Percentiles rank a stretch among this genome's conserved stretches.
These are phyloP conservation scores for Fraxinus nigra DNA, from an alignment of 305 asterid species.

Conservation along the genomic window DNA sequence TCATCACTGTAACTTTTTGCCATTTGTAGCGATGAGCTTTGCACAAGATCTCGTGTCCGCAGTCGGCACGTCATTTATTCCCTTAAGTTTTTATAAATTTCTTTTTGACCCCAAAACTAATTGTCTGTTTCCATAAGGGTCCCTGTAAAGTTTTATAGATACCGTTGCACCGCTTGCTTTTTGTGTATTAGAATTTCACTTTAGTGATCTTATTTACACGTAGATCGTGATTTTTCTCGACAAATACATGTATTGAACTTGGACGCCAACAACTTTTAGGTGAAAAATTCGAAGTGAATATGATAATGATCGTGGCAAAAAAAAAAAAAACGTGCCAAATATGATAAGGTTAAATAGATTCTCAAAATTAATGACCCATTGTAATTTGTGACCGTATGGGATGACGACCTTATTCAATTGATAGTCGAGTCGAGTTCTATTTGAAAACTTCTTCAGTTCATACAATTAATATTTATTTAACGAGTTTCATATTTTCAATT, in stretches of 20 bases:
- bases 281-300: neutral
- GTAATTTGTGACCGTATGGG: neutral
- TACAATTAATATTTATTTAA: neutral
- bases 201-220: neutral
- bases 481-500: neutral
- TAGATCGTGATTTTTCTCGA: neutral
- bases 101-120: constrained; percentile 10
- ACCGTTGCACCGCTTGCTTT: neutral
- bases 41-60: neutral
- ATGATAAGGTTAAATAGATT: no score
- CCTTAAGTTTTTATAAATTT: constrained; percentile 7
- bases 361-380: neutral
- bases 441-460: neutral
- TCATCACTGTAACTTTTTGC: neutral
- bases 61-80: neutral
- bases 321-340: neutral
- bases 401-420: neutral
- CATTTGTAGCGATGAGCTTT: constrained; percentile 22
- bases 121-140: neutral
- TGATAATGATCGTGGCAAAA: neutral
- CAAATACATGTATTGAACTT: neutral
- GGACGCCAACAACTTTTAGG: neutral
- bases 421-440: neutral
- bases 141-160: neutral
- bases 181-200: neutral